Evolutionary conservation across 306 rosid genomes (phyloP).

Genomic region (Fagus sylvatica): DNA sequence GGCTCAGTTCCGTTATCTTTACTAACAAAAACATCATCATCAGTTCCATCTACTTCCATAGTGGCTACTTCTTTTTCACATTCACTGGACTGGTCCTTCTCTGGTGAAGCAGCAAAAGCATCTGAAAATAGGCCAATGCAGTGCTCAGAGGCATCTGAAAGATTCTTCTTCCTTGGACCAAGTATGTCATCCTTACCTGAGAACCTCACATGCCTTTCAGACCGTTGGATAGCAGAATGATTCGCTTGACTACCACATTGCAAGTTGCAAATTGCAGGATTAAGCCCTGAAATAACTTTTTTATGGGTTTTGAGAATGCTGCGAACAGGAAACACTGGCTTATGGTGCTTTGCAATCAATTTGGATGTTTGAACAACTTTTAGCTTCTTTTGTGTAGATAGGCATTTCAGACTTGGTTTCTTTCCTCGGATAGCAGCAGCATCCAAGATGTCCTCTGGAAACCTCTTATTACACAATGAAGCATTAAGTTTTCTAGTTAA

Average conservation of each 20-base stretch:
- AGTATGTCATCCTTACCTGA: conserved; percentile 51
- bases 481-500: conserved; percentile 49
- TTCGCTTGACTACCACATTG: conserved; percentile 38
- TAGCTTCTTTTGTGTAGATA: conserved; percentile 46
- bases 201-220: conserved; percentile 54
- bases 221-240: conserved; percentile 32
- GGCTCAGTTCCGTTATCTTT: conserved; percentile 40
- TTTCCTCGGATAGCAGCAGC: conserved; percentile 42
- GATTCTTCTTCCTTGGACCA: conserved; percentile 38
- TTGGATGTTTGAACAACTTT: conserved; percentile 31
- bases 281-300: conserved; percentile 41
- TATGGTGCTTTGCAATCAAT: conserved; percentile 36
- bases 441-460: conserved; percentile 21
- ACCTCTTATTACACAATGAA: conserved; percentile 31
- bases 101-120: conserved; percentile 40
- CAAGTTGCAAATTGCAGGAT: conserved; percentile 36
- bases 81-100: conserved; percentile 43
- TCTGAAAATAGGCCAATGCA: conserved; percentile 46
- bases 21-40: conserved; percentile 21
- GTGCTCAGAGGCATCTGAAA: conserved; percentile 42
- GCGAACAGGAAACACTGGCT: conserved; percentile 39
- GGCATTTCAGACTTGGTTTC: conserved; percentile 42
- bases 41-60: conserved; percentile 40
- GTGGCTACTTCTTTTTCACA: conserved; percentile 50
- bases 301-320: conserved; percentile 58